phyloP scores from a whole-genome alignment of 768 basidiomycete species.

The Flagelloscypha sp. region DNA sequence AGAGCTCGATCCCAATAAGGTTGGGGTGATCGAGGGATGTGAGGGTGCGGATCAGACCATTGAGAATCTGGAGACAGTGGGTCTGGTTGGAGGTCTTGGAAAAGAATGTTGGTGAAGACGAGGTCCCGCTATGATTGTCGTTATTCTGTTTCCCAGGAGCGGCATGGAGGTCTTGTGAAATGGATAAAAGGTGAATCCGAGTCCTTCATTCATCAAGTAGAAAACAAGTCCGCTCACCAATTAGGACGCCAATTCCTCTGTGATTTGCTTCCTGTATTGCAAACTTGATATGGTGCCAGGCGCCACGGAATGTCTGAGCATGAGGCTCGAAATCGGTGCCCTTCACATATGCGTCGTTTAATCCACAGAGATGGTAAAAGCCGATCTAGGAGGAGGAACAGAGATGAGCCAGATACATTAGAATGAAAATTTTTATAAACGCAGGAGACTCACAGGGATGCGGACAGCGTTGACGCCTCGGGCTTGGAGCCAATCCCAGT shows the following conservation, averaged over 20 bases:
- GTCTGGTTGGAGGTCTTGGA: slow-evolving; percentile 31
- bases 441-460: slow-evolving; percentile 44
- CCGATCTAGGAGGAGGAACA: slow-evolving; percentile 42
- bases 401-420: not conserved
- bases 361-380: slow-evolving; percentile 60
- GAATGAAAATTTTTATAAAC: slow-evolving; percentile 16
- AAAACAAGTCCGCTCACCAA: slow-evolving; percentile 41
- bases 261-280: slow-evolving; percentile 52
- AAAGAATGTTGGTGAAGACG: slow-evolving; percentile 44
- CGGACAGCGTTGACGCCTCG: slow-evolving; percentile 56
- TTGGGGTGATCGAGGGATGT: slow-evolving; percentile 31
- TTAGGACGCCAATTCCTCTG: slow-evolving; percentile 62
- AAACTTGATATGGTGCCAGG: slow-evolving; percentile 54
- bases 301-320: slow-evolving; percentile 45
- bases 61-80: slow-evolving; percentile 41
- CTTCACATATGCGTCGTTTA: slow-evolving; percentile 46
- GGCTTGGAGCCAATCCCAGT: slow-evolving; percentile 53
- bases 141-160: slow-evolving; percentile 71
- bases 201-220: not conserved
- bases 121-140: slow-evolving; percentile 60
- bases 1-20: slow-evolving; percentile 47
- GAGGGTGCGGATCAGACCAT: slow-evolving; percentile 33
- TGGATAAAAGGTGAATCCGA: not conserved
- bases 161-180: slow-evolving; percentile 56
- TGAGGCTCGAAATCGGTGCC: slow-evolving; percentile 59